Base-by-base conservation (phyloP, 106 monocot genomes). In the Alisma plantagoaquatica region DNA sequence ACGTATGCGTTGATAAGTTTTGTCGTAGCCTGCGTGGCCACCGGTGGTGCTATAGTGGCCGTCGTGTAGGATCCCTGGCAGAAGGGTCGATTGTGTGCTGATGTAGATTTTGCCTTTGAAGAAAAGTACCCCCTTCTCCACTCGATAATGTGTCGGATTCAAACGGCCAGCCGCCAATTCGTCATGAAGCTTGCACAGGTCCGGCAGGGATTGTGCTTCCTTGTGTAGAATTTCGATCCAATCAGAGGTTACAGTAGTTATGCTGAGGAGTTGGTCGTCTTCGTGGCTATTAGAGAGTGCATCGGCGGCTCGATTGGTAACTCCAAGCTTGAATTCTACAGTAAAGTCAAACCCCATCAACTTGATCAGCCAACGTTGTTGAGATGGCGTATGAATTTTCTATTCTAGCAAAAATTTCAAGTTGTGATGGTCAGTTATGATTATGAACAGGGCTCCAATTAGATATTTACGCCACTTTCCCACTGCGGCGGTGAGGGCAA, bases 361-460 rank as follows among this genome's bases (percentile, higher is more conserved):
- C 17, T 46, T 48, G 15, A 45, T 3, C 2, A 59, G 12, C 29
- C 46, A 61, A 23, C 33, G 46, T 2, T 61, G 47, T 48, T 61
- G 60, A 10, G 46, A 6, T 0, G 60, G 31, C 3, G 46, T 31
- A 1, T 46, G 47, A 10, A 46, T 48, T 61, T 23, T 32, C 44
- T 61, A 48, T 22, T 29, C 28, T 6, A 61, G n/a, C 3, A 61
- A 23, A 20, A 31, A 15, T 19, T 31, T 46, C 2, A 61, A 15
- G 18, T 32, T 49, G 0, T 31, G 19, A 22, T 61, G 47, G 47
- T 61, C 31, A 22, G 30, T 47, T 11, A 15, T 59, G 1, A 59
- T 29, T 7, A 18, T 19, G 20, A 59, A 59, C 3, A 5, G 18
- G 12, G 24, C 29, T 0, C 27, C 17, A 2, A 45, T 16, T 0